These are phyloP conservation scores for Lolium perenne DNA, from an alignment of 176 grass and related monocot genomes.

Conservation along the genomic window DNA sequence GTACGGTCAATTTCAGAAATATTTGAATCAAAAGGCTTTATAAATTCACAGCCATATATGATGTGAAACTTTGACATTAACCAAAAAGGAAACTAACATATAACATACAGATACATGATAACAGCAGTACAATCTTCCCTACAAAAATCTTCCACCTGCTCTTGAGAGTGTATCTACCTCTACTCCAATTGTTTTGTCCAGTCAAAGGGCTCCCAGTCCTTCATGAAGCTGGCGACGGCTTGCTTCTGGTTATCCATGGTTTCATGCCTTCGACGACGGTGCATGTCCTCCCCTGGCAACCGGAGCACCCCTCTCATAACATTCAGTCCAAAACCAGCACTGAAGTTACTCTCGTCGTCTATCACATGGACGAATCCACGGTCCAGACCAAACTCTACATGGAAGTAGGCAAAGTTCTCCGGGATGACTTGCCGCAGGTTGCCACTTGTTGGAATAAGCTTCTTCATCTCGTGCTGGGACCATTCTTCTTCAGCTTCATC, in stretches of 20 bases:
- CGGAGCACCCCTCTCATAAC: constrained; percentile 76
- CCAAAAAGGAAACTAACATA: not conserved
- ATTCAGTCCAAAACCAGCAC: constrained; percentile 79
- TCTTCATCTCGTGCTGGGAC: constrained; percentile 91
- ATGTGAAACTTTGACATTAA: not conserved
- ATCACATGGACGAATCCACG: constrained; percentile 91
- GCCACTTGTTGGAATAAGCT: constrained; percentile 80
- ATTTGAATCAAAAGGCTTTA: not conserved
- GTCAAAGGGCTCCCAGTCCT: constrained; percentile 81
- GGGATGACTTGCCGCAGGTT: constrained; percentile 85
- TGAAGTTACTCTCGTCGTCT: constrained; percentile 88
- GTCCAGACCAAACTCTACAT: constrained; percentile 89
- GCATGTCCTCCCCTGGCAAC: constrained; percentile 88
- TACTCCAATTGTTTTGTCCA: constrained; percentile 83
- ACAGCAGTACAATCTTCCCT: constrained; percentile 28
- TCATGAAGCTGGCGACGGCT: constrained; percentile 63
- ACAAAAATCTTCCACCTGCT: constrained; percentile 23
- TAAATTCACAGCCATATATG: not conserved
- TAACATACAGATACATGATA: constrained; percentile 23
- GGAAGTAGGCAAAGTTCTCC: constrained; percentile 91
- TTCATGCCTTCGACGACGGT: constrained; percentile 71
- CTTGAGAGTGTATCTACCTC: constrained; percentile 18
- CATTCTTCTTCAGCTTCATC: constrained; percentile 96
- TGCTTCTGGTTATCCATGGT: constrained; percentile 72
- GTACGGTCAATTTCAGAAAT: not conserved